Base-by-base conservation (phyloP, 2,329 filamentous ascomycete species). In the Fusarium marasasianum region DNA sequence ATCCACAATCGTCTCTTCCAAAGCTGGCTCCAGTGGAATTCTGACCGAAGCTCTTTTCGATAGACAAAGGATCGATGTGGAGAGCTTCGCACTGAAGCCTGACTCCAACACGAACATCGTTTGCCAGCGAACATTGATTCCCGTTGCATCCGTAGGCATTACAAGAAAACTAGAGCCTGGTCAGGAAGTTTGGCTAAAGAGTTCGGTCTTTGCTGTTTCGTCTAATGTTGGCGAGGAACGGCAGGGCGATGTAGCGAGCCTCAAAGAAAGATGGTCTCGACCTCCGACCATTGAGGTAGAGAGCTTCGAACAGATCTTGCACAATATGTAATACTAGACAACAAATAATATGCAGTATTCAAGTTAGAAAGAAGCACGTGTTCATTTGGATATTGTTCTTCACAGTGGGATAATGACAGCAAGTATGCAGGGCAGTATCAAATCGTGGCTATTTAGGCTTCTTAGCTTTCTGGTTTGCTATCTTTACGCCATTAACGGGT, bases 41-140 rank as follows among this genome's bases (percentile, higher is more conserved):
- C n/a, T 43, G 2, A 20, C 31, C 0, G 33, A 63, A 6, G 43
- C 57, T 10, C 14, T 60, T 3, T 8, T 53, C 0, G 13, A 56
- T 3, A 22, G 11, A 11, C 20, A 37, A 1, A n/a, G 8, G 3
- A 33, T 33, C 4, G 15, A 33, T 2, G 24, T 41, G 4, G 71
- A 67, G 8, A 73, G 29, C 13, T 65, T 20, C 10, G 58, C 63
- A 8, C 24, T 77, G 6, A 76, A 75, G 14, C 75, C 75, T 2
- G 75, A 77, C 33, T 57, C 75, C 1, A 77, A 77, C 20, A 77
- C 75, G 4, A 77, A 71, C 4, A 12, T 77, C 0, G 59, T 72
- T 5, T 41, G 66, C 8, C 75, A 66, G 7, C 72, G 73, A 48
- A 73, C 71, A 6, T 33, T 77, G 1, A 76, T 77, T 11, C 75